Percentiles rank a stretch among this genome's conserved stretches.
These are phyloP conservation scores for Cyclostephanos invisitatus DNA, from an alignment of 108 stramenopile genomes.

Conservation along the genomic window DNA sequence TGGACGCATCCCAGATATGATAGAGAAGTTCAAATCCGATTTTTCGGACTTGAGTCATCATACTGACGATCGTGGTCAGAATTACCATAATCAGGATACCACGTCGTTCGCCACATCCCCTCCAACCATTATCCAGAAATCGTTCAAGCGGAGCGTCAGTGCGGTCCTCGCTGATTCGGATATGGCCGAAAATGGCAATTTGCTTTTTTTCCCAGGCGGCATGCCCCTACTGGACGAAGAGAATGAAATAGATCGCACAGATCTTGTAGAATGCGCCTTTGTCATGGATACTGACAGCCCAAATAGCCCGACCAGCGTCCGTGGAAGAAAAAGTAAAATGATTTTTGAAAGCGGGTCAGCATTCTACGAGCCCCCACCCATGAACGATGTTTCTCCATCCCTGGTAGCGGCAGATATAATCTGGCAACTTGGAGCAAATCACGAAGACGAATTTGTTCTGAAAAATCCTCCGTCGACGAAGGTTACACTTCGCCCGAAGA, in stretches of 20 bases:
- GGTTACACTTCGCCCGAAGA: constrained; percentile 23
- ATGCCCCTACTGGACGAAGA: constrained; percentile 20
- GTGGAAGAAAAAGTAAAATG: neutral
- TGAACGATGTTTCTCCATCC: constrained; percentile 1
- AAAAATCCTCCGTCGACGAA: constrained; percentile 5
- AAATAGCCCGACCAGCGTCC: neutral
- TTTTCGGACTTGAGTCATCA: neutral
- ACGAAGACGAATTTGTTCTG: neutral
- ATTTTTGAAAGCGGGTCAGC: neutral
- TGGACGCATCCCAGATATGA: constrained; percentile 2
- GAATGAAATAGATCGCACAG: neutral
- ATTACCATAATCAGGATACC: neutral
- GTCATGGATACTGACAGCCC: neutral
- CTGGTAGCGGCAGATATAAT: constrained; percentile 14
- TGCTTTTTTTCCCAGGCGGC: constrained; percentile 19
- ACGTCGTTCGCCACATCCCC: constrained; percentile 9
- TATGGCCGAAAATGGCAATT: constrained; percentile 17
- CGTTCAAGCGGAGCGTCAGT: constrained; percentile 22
- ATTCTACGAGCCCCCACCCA: neutral
- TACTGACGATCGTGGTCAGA: too few relatives aligned
- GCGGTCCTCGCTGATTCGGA: constrained; percentile 17
- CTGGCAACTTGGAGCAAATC: constrained; percentile 8
- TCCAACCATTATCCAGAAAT: constrained; percentile 18
- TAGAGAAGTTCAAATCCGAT: neutral
- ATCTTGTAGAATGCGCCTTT: neutral